Percentiles rank a stretch among this genome's conserved stretches.
phyloP scores from a whole-genome alignment of 305 asterid genomes.

The Fraxinus sp. region DNA sequence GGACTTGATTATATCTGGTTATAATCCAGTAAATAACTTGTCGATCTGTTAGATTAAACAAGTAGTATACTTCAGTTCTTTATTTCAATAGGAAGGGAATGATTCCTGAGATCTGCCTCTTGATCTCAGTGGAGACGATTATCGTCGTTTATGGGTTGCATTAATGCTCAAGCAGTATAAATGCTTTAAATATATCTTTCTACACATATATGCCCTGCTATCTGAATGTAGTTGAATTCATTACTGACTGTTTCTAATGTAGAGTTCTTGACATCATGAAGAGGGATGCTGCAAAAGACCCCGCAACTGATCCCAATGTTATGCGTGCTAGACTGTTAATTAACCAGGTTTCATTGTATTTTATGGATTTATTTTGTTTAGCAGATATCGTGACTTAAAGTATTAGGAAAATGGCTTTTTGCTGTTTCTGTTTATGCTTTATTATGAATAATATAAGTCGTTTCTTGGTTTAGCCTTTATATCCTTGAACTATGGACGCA shows the following conservation, averaged over 20 bases:
- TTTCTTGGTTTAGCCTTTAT: not conserved
- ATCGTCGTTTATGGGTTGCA: not conserved
- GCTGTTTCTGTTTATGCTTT: conserved; percentile 10
- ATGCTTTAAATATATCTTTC: not conserved
- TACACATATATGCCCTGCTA: conserved; percentile 8
- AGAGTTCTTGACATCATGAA: conserved; percentile 92
- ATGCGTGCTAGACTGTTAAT: conserved; percentile 68
- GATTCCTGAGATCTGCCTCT: not conserved
- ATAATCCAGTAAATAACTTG: not conserved
- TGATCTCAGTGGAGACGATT: not conserved
- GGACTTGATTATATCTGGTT: conserved; percentile 11
- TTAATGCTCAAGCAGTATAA: not conserved
- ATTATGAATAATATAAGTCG: not conserved
- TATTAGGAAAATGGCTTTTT: not conserved
- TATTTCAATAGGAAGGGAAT: not conserved
- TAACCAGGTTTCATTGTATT: conserved; percentile 54
- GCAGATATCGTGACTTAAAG: not conserved
- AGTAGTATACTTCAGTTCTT: not conserved
- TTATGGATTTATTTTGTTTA: conserved; percentile 15
- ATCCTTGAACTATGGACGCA: conserved; percentile 10
- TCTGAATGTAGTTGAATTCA: conserved; percentile 6
- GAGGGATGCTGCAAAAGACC: conserved; percentile 75
- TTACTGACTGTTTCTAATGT: conserved; percentile 27
- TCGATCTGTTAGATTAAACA: not conserved
- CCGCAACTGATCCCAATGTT: conserved; percentile 60